Base-by-base conservation (phyloP, 176 grass and related monocot genomes). In the Areca catechu region DNA sequence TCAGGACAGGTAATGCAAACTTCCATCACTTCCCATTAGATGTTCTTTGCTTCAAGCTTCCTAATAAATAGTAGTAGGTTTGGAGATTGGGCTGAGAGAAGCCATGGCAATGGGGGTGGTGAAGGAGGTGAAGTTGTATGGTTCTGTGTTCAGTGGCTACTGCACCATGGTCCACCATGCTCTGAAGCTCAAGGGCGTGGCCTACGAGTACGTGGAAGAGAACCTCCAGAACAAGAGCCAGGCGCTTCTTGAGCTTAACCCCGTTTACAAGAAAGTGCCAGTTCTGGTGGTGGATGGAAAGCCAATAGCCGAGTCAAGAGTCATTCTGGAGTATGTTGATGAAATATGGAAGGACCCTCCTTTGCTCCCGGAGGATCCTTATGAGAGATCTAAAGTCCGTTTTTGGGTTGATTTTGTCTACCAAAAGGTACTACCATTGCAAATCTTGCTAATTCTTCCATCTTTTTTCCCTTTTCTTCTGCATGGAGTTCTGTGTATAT, bases 401-500 rank as follows among this genome's bases (percentile, higher is more conserved):
- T 81, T 81, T 51, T 81, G 78, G 77, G 77, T 64, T 21, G 57
- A 74, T 57, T 80, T 69, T 20, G 1, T 80, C 22, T 80, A 74
- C 37, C 77, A 74, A 19, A 80, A 80, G 77, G 77, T 74, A 43
- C 2, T 1, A 43, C 1, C 2, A 43, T 43, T 3, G 34, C 34
- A 43, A 43, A 43, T 2, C 0, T 29, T 5, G 0, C 27, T 5
- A 29, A 29, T 6, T 29, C 27, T 6, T 29, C 27, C 3, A 12
- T 43, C 6, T 12, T 43, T 43, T 30, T 30, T 10, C 5, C 34
- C 10, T 3, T 12, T 43, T 14, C 34, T 12, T 43, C 1, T 5
- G 7, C 29, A 34, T 43, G 34, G 10, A 43, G 34, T 9, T 9
- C 1, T 43, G 9, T 43, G 9, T 14, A 0, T 43, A 9, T 28